Evolutionary conservation across 768 basidiomycete genomes (phyloP).

Genomic region (Zangia roseola): DNA sequence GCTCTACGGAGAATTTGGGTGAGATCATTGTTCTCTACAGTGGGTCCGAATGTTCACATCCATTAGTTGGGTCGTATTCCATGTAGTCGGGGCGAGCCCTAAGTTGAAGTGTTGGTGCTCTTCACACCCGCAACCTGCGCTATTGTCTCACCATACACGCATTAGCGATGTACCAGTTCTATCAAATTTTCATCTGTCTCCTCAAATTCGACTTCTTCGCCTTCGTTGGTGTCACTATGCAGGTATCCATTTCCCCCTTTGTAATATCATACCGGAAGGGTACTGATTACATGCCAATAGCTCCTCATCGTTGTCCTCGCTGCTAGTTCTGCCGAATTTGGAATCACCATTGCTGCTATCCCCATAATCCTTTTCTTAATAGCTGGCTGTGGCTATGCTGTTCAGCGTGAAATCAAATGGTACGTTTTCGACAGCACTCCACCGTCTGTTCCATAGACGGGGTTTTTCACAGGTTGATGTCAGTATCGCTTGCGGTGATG

Average conservation of each 20-base stretch:
- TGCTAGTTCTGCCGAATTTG: constrained; percentile 69
- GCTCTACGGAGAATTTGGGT: constrained; percentile 85
- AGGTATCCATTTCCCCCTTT: constrained; percentile 42
- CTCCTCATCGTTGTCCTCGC: constrained; percentile 77
- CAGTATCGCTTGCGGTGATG: constrained; percentile 71
- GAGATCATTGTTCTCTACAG: constrained; percentile 20
- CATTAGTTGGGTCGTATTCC: constrained; percentile 85
- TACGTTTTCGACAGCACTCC: constrained; percentile 30
- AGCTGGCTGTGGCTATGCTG: constrained; percentile 62
- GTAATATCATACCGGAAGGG: background rate
- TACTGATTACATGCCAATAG: constrained; percentile 36
- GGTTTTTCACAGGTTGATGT: constrained; percentile 56
- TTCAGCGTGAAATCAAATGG: constrained; percentile 81
- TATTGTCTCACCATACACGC: constrained; percentile 4
- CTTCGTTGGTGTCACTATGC: constrained; percentile 86
- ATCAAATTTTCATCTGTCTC: constrained; percentile 84
- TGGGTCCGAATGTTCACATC: constrained; percentile 2
- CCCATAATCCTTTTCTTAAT: constrained; percentile 73
- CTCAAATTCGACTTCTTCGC: constrained; percentile 91
- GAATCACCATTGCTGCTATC: constrained; percentile 78
- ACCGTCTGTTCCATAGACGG: background rate
- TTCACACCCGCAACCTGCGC: background rate
- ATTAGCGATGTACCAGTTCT: constrained; percentile 84
- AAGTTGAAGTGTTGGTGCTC: constrained; percentile 69
- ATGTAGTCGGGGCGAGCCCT: constrained; percentile 83